Evolutionary conservation across 2,329 filamentous ascomycete genomes (phyloP), one percentile per base, ranked within the genome.

Genomic region (Fusarium equiseti): DNA sequence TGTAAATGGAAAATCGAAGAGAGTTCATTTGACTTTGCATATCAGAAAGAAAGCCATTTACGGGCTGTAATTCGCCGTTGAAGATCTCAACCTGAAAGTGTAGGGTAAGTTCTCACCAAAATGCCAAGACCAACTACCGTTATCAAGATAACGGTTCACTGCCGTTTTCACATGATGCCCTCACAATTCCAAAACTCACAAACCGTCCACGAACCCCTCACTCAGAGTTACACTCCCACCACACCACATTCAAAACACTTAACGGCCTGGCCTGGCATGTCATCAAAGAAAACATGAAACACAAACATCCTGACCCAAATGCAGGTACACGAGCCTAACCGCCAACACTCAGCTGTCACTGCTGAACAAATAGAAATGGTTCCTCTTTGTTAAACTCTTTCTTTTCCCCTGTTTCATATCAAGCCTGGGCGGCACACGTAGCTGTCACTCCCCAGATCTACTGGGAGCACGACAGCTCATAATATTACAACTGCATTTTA

Each of bases 301-400:
- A 55, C 29, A 40, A 35, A 29, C 31, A 51, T 35, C 42, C n/a
- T 45, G 40, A 44, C 43, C 50, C 35, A 52, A 29, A 71, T 49
- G 63, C 63, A 64, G 63, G 53, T 59, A 63, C 67, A 71, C 53
- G 18, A 55, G n/a, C 53, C 44, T 65, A 69, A 65, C 51, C 66
- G 66, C 60, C 26, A 58, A 49, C 48, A 22, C 51, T 38, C 40
- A 56, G 51, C 9, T 62, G 31, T 52, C 35, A 46, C 61, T 48
- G 6, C 9, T 20, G n/a, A 46, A 20, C 24, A 27, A 51, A 43
- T 56, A 29, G 31, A 52, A 46, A 20, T 24, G 16, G 7, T 9
- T 43, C 6, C 57, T 45, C 58, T 63, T 62, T 66, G 54, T 68
- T 54, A 29, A 46, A 20, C 15, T n/a, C 22, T 51, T 51, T 40